Evolutionary conservation across 306 rosid species (phyloP), one percentile per base, ranked within the genome.

Genomic region (Sophora flavescens): DNA sequence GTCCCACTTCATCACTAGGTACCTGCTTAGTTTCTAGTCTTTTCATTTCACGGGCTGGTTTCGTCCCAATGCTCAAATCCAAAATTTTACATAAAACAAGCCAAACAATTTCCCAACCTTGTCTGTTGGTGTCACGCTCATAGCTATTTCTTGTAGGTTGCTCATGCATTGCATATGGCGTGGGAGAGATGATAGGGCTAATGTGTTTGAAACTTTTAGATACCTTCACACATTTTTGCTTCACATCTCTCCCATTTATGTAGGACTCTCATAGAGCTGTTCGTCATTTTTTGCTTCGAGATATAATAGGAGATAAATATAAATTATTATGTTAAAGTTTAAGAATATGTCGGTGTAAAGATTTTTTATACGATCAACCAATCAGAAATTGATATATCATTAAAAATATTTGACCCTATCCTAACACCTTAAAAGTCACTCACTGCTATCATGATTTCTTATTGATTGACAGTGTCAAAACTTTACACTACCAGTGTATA

Each of bases 41-140:
- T 69, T 69, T 83, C 76, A 9, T 64, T 15, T 79, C 84, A 83
- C 78, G 78, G 63, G 75, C 2, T 73, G 35, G 66, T 50, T 48
- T 8, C 78, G 68, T 82, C 80, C n/a, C 33, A 10, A 56, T 17
- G 3, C 53, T 32, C 30, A 32, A 50, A 1, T 77, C 82, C 81
- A 82, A 76, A 58, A 30, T 14, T 57, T 5, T 15, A 11, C 4
- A 17, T 1, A 2, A 65, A 32, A 82, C 9, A 18, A 60, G 76
- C 76, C 82, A 72, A 77, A 66, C 79, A 66, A 65, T 72, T 41
- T 68, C 74, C 17, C 22, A 59, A 51, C 76, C 52, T 59, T 30
- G 8, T 78, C 33, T 52, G 11, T 42, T 61, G 0, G 30, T 45
- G 54, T 74, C 80, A 22, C 65, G 73, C 41, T 83, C 80, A 59